Evolutionary conservation across 306 rosid species (phyloP), one percentile per base, ranked within the genome.

Genomic region (Prinsepia uniflora): DNA sequence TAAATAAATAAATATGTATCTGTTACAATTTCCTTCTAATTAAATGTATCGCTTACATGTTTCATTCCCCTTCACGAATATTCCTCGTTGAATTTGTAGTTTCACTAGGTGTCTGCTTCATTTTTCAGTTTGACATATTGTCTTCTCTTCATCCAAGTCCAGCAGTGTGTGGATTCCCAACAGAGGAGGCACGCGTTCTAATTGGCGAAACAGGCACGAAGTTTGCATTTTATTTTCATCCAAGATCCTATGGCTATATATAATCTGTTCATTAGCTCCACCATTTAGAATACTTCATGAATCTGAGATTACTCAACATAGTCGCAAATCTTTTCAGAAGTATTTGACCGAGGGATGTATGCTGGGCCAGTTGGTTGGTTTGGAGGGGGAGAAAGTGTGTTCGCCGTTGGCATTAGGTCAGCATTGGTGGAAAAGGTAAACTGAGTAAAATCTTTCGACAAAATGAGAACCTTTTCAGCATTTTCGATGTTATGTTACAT

Each of bases 351-450:
- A 63, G 99, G 97, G 72, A 94, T 91, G 99, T 94, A 87, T 77
- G 99, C 97, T 66, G 99, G 97, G 67, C 99, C 97, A 61, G 91
- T 94, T 74, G 99, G 99, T 48, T 94, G 97, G 99, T 89, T 94
- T 72, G 97, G 99, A 68, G 97, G 99, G 36, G 97, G 89, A 64
- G 97, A 91, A 87, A 94, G 99, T 70, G 99, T 91, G 79, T 91
- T 94, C 83, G 97, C 97, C 0, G 99, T 94, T 68, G 99, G 97
- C 80, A 91, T 94, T 73, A 84, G 99, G 78, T 94, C 97, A 58
- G 96, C 99, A 68, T 75, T 91, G 69, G 95, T 94, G 79, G 87
- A 84, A 77, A 81, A 85, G 97, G 99, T 94, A 75, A 82, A 86
- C 68, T 49, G 49, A 49, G 54, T 48, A 12, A 24, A 61, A 24